Evolutionary conservation across 192 early-diverging fungal species (phyloP).

Genomic region (Spizellomyces sp.): DNA sequence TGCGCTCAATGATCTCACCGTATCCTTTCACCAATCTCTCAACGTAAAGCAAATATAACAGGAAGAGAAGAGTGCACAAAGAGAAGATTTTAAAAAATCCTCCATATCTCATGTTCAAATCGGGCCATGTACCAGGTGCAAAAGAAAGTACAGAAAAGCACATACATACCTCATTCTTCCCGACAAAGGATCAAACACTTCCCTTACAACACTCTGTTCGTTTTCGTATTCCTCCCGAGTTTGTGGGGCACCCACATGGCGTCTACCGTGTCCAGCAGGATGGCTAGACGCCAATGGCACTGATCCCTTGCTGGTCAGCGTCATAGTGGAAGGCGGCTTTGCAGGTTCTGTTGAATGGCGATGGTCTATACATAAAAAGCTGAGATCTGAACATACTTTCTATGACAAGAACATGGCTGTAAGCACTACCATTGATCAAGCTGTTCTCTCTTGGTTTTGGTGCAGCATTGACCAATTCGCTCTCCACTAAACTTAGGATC

Average conservation of each 20-base stretch:
- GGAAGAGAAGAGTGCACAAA: not conserved
- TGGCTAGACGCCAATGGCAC: no score
- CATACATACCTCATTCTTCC: slow-evolving; percentile 50
- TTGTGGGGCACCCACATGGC: slow-evolving; percentile 42
- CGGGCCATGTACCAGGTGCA: no score
- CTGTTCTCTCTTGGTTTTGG: not conserved
- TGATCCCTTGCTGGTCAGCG: no score
- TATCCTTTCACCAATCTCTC: slow-evolving; percentile 51
- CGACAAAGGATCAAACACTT: slow-evolving; percentile 51
- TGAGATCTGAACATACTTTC: not conserved
- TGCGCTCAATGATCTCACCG: slow-evolving; percentile 54
- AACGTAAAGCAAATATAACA: not conserved
- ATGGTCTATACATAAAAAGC: not conserved
- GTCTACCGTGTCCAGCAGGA: not conserved
- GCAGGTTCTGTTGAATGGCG: no score
- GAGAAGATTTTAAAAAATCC: slow-evolving; percentile 7
- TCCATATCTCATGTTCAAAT: not conserved
- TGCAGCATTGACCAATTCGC: not conserved
- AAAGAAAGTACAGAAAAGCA: not conserved
- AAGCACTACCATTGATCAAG: not conserved
- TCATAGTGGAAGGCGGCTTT: no score
- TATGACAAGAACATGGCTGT: not conserved
- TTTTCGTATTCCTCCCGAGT: slow-evolving; percentile 49
- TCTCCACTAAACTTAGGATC: slow-evolving; percentile 22
- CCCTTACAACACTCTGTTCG: slow-evolving; percentile 39